Conservation (phyloP, 331 rosid genomes). For the Ulmus americana region DNA sequence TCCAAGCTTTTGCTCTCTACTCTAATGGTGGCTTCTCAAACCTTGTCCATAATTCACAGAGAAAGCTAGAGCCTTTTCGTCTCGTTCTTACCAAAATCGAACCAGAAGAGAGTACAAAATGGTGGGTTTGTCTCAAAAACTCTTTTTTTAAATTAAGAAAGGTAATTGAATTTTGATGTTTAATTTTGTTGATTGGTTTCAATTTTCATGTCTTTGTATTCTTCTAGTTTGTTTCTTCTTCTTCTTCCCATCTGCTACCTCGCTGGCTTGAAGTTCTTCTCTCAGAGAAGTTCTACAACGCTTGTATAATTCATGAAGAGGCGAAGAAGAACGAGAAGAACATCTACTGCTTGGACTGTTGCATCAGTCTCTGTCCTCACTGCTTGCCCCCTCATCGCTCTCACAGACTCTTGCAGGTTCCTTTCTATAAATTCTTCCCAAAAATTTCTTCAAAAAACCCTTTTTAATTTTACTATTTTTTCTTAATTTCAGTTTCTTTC, state of each 20-base stretch:
- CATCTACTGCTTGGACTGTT: constrained; percentile 81
- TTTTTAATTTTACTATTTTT: not conserved
- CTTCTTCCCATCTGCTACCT: constrained; percentile 40
- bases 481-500: not conserved
- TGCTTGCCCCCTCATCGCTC: constrained; percentile 63
- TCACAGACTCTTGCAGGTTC: constrained; percentile 80
- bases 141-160: not conserved
- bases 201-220: not conserved
- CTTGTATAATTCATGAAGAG: constrained; percentile 78
- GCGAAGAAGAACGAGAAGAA: constrained; percentile 86
- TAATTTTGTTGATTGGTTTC: not conserved
- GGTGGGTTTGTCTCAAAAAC: constrained; percentile 30
- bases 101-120: constrained; percentile 18
- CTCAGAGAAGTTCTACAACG: constrained; percentile 84
- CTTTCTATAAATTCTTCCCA: not conserved
- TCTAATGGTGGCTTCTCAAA: constrained; percentile 29
- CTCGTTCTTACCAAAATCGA: constrained; percentile 1
- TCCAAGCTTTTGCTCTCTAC: constrained; percentile 34
- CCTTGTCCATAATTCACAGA: constrained; percentile 16
- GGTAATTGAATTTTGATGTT: constrained; percentile 14
- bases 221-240: constrained; percentile 18
- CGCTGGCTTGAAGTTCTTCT: constrained; percentile 73
- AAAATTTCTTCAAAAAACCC: not conserved
- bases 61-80: constrained; percentile 1
- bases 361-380: constrained; percentile 86